Evolutionary conservation across 495 filamentous ascomycete species (phyloP).

Genomic region (Penicillium silybi): DNA sequence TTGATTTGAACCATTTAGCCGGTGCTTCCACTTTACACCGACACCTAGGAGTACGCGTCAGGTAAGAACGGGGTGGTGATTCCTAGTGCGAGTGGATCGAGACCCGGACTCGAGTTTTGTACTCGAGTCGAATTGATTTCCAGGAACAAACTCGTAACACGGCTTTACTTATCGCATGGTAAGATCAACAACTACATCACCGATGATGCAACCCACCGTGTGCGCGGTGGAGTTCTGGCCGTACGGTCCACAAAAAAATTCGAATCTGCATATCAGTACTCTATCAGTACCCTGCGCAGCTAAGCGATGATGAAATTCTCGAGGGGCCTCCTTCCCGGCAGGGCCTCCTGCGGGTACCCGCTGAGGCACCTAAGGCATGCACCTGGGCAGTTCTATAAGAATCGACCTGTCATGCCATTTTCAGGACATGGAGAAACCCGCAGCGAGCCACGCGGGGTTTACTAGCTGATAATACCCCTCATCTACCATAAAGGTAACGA

Average conservation of each 20-base stretch:
- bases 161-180: not conserved
- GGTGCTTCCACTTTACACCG: not conserved
- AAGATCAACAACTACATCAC: slow-evolving; percentile 4
- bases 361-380: not conserved
- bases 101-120: not conserved
- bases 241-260: not conserved
- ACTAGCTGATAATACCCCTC: not conserved
- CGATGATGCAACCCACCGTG: slow-evolving; percentile 14
- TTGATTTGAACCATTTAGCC: not conserved
- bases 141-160: not conserved
- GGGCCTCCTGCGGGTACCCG: not conserved
- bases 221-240: not conserved
- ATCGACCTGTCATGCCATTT: not conserved
- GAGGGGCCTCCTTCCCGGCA: not conserved
- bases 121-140: not conserved
- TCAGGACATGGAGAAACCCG: not conserved
- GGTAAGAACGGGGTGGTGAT: not conserved
- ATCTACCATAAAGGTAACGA: not conserved
- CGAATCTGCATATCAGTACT: not conserved
- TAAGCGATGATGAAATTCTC: not conserved
- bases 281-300: not conserved
- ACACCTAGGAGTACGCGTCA: not conserved
- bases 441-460: not conserved
- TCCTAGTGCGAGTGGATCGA: not conserved
- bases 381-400: not conserved